Conservation (phyloP, 345 rosid genomes). For the Sisymbrium altissimum region DNA sequence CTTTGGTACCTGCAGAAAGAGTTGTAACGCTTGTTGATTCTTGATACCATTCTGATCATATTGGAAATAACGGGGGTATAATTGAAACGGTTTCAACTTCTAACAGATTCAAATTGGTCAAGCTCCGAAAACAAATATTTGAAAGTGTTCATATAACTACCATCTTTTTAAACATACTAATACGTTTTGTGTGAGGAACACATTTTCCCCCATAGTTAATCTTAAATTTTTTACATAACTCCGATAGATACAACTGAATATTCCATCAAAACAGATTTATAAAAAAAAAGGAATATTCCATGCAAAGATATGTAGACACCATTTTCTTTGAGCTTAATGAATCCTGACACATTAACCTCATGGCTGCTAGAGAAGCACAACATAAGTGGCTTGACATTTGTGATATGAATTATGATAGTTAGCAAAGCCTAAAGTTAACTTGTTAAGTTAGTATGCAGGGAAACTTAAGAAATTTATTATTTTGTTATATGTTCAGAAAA, state of each 20-base stretch:
- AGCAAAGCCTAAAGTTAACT: neutral
- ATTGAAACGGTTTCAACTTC: neutral
- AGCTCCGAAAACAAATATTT: neutral
- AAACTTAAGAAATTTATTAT: neutral
- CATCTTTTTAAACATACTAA: no score
- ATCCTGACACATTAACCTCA: no score
- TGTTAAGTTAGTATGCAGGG: neutral
- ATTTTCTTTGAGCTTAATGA: no score
- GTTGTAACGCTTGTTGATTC: conserved; percentile 63
- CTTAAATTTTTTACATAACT: neutral
- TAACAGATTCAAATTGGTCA: neutral
- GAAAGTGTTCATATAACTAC: no score
- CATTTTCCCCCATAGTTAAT: neutral
- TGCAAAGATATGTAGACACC: no score
- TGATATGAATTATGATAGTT: neutral
- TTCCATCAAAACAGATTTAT: neutral
- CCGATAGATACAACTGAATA: neutral
- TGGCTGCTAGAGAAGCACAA: no score
- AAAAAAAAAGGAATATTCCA: neutral
- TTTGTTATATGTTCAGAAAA: neutral
- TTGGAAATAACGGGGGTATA: conserved; percentile 6
- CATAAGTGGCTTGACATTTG: neutral
- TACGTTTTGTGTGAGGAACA: neutral
- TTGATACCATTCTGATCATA: neutral
- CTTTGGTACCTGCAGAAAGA: conserved; percentile 86